Evolutionary conservation across 2,329 filamentous ascomycete genomes (phyloP).

Genomic region (Calycina herbarum): DNA sequence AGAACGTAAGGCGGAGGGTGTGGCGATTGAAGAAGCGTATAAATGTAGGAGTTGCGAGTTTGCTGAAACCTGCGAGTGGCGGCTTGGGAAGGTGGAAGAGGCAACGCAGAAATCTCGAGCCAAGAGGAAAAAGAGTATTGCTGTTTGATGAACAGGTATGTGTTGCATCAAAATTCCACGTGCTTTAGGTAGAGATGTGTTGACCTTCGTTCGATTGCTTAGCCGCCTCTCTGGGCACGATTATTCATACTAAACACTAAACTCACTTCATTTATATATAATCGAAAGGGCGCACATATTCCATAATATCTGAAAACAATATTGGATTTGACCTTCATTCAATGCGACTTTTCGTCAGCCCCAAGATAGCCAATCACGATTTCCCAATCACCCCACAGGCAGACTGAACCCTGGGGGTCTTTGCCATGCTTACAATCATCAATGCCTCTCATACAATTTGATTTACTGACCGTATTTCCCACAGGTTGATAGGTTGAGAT

Average conservation of each 20-base stretch:
- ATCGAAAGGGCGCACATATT: not conserved
- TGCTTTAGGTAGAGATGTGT: not conserved
- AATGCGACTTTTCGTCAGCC: too few species aligned
- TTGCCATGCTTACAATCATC: too few species aligned
- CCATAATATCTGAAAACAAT: not conserved
- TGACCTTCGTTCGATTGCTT: not conserved
- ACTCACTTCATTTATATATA: not conserved
- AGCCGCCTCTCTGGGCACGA: not conserved
- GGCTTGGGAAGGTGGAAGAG: conserved; percentile 67
- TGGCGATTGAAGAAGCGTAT: conserved; percentile 80
- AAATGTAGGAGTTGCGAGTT: conserved; percentile 90
- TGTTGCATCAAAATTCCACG: not conserved
- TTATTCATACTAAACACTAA: not conserved
- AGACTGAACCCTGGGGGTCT: too few species aligned
- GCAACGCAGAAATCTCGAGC: conserved; percentile 35
- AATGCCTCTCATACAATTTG: too few species aligned
- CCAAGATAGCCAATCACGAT: too few species aligned
- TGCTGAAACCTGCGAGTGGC: conserved; percentile 75
- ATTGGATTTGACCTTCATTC: too few species aligned
- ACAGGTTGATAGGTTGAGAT: too few species aligned
- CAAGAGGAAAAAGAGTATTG: conserved; percentile 13
- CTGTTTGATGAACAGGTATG: not conserved
- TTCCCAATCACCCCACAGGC: too few species aligned
- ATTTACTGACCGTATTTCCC: too few species aligned
- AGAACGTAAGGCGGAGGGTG: conserved; percentile 68